phyloP scores from a whole-genome alignment of 306 rosid species.

The Sicyos baderoa region DNA sequence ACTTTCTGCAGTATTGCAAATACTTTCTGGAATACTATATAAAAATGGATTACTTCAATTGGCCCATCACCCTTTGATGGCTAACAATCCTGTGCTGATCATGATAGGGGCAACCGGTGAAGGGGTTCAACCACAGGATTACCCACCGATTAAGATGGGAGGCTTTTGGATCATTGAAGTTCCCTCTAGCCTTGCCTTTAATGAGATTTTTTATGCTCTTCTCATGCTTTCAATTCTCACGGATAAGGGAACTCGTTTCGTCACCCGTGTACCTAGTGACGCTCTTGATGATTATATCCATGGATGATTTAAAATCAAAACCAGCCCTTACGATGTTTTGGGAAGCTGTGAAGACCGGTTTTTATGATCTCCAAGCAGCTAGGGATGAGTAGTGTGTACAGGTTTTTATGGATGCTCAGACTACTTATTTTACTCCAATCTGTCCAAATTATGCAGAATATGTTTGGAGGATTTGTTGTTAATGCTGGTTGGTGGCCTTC shows the following conservation, averaged over 20 bases:
- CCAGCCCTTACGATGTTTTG: constrained; percentile 76
- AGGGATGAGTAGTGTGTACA: constrained; percentile 69
- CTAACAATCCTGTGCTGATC: constrained; percentile 87
- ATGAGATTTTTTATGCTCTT: constrained; percentile 71
- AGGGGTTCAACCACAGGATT: constrained; percentile 26
- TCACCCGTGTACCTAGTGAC: constrained; percentile 92
- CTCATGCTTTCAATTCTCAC: constrained; percentile 87
- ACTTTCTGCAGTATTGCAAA: too few relatives aligned
- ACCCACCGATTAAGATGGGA: constrained; percentile 26
- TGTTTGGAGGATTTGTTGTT: constrained; percentile 76
- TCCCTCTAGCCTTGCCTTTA: constrained; percentile 62
- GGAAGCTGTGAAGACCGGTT: constrained; percentile 81
- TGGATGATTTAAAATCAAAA: constrained; percentile 74
- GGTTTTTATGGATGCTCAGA: constrained; percentile 77
- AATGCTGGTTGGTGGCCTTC: constrained; percentile 89
- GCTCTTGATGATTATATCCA: constrained; percentile 90
- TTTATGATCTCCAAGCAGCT: constrained; percentile 81
- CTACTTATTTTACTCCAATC: constrained; percentile 70
- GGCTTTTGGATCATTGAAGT: constrained; percentile 62
- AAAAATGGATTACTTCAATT: too few relatives aligned
- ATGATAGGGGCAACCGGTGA: constrained; percentile 86
- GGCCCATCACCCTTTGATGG: constrained; percentile 85
- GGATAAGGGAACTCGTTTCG: constrained; percentile 91
- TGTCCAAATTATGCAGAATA: constrained; percentile 88
- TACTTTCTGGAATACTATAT: too few relatives aligned